Percentiles rank a stretch among this genome's conserved stretches.
phyloP scores from a whole-genome alignment of 371 early-diverging fungal species.

The Saksenaea oblongispora region DNA sequence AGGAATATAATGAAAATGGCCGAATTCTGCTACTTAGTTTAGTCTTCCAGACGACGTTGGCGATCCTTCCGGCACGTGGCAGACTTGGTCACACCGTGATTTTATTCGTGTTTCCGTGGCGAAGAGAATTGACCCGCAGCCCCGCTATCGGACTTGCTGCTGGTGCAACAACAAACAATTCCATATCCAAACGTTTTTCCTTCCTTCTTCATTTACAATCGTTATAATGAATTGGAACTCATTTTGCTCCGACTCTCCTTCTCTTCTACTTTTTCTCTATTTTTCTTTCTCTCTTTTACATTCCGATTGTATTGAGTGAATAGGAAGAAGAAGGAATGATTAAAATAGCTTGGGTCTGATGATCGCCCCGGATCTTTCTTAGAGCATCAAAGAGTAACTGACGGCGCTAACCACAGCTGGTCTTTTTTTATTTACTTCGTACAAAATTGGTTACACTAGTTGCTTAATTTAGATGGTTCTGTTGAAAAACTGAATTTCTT shows the following conservation, averaged over 20 bases:
- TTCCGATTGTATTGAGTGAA: too few relatives aligned
- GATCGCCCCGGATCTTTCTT: too few relatives aligned
- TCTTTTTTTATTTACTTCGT: too few relatives aligned
- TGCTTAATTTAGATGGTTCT: too few relatives aligned
- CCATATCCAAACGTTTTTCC: not conserved
- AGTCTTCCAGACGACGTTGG: not conserved
- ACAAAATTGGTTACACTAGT: too few relatives aligned
- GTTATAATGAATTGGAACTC: not conserved
- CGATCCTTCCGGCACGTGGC: conserved; percentile 5
- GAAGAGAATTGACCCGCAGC: conserved; percentile 2
- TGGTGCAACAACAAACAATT: not conserved
- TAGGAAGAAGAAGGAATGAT: too few relatives aligned
- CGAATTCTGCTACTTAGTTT: not conserved
- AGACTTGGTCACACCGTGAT: conserved; percentile 6
- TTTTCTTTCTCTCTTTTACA: too few relatives aligned
- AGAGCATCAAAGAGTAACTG: too few relatives aligned
- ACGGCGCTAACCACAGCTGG: too few relatives aligned
- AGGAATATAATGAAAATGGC: conserved; percentile 2
- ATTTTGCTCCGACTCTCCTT: not conserved
- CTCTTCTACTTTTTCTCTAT: not conserved
- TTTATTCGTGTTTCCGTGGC: conserved; percentile 3
- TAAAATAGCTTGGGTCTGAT: too few relatives aligned
- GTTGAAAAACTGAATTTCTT: too few relatives aligned
- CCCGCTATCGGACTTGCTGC: not conserved
- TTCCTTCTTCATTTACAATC: not conserved